phyloP scores from a whole-genome alignment of 2,329 filamentous ascomycete genomes.

The Penicillium paneum region DNA sequence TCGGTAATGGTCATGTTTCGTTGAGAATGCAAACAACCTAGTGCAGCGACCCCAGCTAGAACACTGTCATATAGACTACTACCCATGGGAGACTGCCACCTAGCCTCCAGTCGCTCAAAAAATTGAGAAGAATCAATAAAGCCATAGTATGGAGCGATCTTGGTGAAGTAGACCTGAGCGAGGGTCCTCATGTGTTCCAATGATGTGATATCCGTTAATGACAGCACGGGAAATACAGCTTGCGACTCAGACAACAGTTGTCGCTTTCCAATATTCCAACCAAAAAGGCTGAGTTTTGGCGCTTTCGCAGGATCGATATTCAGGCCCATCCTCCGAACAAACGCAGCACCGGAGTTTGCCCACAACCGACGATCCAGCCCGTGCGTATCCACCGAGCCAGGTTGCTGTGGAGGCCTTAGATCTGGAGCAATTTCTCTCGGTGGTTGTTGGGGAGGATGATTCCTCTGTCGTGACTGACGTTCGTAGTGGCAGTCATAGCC shows the following conservation, averaged over 20 bases:
- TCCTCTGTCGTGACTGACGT: conserved; percentile 4
- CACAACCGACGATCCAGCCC: conserved; percentile 41
- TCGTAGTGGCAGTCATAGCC: conserved; percentile 31
- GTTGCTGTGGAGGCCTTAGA: not conserved
- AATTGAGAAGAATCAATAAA: conserved; percentile 40
- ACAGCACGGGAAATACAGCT: conserved; percentile 6
- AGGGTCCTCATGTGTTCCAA: conserved; percentile 47
- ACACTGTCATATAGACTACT: conserved; percentile 45
- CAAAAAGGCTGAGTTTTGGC: conserved; percentile 52
- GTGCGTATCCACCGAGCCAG: conserved; percentile 7
- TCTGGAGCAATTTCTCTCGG: not conserved
- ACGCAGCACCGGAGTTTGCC: conserved; percentile 55
- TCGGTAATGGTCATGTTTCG: conserved; percentile 43
- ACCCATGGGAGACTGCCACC: conserved; percentile 21
- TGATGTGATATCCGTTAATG: conserved; percentile 48
- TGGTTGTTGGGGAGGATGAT: not conserved
- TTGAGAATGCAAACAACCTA: conserved; percentile 52
- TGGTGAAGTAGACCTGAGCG: conserved; percentile 49
- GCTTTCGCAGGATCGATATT: conserved; percentile 52
- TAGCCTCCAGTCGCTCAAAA: conserved; percentile 19
- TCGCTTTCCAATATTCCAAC: conserved; percentile 50
- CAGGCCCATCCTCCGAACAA: conserved; percentile 52
- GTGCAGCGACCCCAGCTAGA: conserved; percentile 51
- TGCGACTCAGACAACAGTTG: conserved; percentile 18
- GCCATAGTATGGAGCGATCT: conserved; percentile 53